A percentile compares a stretch with the other conserved stretches of the same genome.
phyloP scores from a whole-genome alignment of 192 early-diverging fungal species.

The Mortierella claussenii region DNA sequence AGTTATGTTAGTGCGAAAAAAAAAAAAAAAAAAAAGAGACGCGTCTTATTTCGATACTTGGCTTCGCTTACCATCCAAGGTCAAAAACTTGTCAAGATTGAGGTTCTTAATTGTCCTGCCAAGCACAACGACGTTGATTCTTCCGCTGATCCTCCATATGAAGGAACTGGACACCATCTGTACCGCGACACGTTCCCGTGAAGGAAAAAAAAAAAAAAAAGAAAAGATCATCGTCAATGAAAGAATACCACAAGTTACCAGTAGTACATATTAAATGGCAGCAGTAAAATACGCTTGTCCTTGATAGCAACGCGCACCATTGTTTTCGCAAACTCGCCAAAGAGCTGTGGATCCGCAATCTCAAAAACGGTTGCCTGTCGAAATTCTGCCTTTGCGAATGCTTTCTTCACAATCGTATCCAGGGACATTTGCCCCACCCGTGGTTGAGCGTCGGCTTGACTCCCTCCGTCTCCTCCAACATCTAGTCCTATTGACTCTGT shows the following conservation, averaged over 20 bases:
- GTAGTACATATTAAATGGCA: too few relatives aligned
- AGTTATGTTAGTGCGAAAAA: neutral
- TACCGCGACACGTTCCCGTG: too few relatives aligned
- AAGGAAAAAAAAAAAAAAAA: neutral
- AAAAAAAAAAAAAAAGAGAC: neutral
- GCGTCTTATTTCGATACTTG: too few relatives aligned
- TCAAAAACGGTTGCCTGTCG: conserved; percentile 24
- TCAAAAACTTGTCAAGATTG: conserved; percentile 27
- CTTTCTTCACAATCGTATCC: conserved; percentile 21
- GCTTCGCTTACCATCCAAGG: conserved; percentile 25
- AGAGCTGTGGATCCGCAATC: conserved; percentile 38
- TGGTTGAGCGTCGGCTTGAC: too few relatives aligned
- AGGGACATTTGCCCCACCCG: conserved; percentile 24
- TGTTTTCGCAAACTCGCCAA: conserved; percentile 48
- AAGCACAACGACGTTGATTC: conserved; percentile 27
- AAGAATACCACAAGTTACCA: too few relatives aligned
- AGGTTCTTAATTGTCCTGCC: conserved; percentile 37
- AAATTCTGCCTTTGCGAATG: conserved; percentile 29
- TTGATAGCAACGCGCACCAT: conserved; percentile 21
- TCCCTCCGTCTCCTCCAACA: too few relatives aligned
- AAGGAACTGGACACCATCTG: conserved; percentile 34
- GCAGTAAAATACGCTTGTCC: too few relatives aligned
- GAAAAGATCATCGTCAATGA: too few relatives aligned
- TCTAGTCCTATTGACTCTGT: too few relatives aligned
- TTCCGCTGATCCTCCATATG: conserved; percentile 23